Conservation (phyloP, 75 land plant species). For the Picea glauca region DNA sequence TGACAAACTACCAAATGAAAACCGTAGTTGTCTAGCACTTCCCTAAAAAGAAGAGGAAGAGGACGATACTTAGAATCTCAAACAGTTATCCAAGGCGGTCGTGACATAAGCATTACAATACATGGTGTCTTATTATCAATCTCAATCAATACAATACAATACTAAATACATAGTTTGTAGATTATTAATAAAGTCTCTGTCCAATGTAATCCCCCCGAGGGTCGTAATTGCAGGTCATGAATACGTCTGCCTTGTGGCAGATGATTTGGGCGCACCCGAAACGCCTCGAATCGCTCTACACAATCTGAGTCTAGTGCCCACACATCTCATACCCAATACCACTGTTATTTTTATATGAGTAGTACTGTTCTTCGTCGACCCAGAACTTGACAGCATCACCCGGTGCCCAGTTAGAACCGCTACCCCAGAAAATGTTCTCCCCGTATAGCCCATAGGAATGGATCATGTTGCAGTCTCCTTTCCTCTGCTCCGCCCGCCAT, state of each 20-base stretch:
- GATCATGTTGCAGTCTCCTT: conserved; percentile 43
- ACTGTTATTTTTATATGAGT: conserved; percentile 34
- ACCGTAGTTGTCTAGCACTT: too few relatives aligned
- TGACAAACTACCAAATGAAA: too few relatives aligned
- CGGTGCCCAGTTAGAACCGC: conserved; percentile 48
- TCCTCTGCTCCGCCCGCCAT: conserved; percentile 66
- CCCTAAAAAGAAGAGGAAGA: too few relatives aligned
- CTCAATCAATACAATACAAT: too few relatives aligned
- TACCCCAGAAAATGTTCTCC: conserved; percentile 69
- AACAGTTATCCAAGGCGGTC: too few relatives aligned
- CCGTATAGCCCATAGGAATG: conserved; percentile 54
- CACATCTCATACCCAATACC: conserved; percentile 36
- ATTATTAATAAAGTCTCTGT: conserved; percentile 26
- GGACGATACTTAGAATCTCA: too few relatives aligned
- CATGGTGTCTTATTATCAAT: too few relatives aligned
- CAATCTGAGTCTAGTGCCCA: conserved; percentile 60
- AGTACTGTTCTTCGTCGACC: conserved; percentile 46
- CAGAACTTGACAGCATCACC: conserved; percentile 32
- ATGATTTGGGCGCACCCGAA: conserved; percentile 43
- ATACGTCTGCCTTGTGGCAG: conserved; percentile 34
- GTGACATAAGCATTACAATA: too few relatives aligned
- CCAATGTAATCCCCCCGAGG: conserved; percentile 56
- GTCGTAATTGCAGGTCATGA: conserved; percentile 49
- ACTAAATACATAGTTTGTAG: too few relatives aligned
- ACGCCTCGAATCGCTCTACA: conserved; percentile 27